Evolutionary conservation across 1,284 basidiomycete species (phyloP).

Genomic region (Paramarasmius palmivorus): DNA sequence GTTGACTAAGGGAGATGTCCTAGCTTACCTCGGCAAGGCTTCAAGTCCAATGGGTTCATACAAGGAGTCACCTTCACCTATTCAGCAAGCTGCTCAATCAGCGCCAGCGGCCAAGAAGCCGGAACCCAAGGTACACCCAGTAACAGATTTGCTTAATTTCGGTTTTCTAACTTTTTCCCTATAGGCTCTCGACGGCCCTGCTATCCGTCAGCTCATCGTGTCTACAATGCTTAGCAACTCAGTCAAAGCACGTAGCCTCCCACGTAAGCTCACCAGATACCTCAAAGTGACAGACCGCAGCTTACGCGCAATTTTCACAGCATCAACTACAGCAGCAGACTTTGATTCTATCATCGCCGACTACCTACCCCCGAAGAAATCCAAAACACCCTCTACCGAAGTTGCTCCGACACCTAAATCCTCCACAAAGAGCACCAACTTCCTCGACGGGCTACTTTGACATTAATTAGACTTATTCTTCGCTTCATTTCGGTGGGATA

Average conservation of each 20-base stretch:
- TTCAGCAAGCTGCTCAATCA: slow-evolving; percentile 19
- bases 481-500: background rate
- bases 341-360: slow-evolving; percentile 75
- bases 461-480: background rate
- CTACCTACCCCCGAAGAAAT: slow-evolving; percentile 48
- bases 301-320: slow-evolving; percentile 24
- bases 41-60: slow-evolving; percentile 78
- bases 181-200: slow-evolving; percentile 67
- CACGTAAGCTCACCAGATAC: slow-evolving; percentile 33
- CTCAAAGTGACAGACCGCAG: slow-evolving; percentile 8
- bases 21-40: slow-evolving; percentile 79
- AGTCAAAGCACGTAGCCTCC: slow-evolving; percentile 47
- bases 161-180: slow-evolving; percentile 15
- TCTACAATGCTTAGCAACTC: slow-evolving; percentile 66
- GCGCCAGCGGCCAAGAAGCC: slow-evolving; percentile 30
- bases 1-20: slow-evolving; percentile 89
- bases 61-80: slow-evolving; percentile 43
- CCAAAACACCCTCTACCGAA: slow-evolving; percentile 15
- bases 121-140: slow-evolving; percentile 35
- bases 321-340: slow-evolving; percentile 40
- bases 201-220: slow-evolving; percentile 73
- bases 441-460: slow-evolving; percentile 28
- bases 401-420: slow-evolving; percentile 17
- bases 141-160: slow-evolving; percentile 12
- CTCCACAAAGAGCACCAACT: slow-evolving; percentile 21